phyloP scores from a whole-genome alignment of 2,329 filamentous ascomycete genomes.

The Lasiodiplodia gonubiensis region DNA sequence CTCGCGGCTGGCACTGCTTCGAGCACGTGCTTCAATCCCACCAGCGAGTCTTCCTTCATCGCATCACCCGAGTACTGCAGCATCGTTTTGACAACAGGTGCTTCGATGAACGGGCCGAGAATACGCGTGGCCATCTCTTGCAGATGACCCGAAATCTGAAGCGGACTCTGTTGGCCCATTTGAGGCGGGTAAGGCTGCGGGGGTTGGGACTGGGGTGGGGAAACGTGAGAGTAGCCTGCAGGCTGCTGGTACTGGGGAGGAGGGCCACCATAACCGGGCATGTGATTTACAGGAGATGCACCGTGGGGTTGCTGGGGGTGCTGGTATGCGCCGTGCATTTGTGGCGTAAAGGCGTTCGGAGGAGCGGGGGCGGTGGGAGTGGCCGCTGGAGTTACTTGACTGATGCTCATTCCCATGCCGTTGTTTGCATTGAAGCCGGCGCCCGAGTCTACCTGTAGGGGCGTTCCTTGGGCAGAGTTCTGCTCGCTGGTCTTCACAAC shows the following conservation, averaged over 20 bases:
- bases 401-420: slow-evolving; percentile 22
- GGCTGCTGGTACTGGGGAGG: slow-evolving; percentile 40
- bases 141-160: slow-evolving; percentile 29
- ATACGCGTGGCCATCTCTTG: slow-evolving; percentile 47
- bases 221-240: slow-evolving; percentile 38
- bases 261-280: slow-evolving; percentile 16
- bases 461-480: slow-evolving; percentile 39
- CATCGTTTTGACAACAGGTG: slow-evolving; percentile 50
- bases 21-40: slow-evolving; percentile 72
- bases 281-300: slow-evolving; percentile 28
- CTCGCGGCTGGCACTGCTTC: slow-evolving; percentile 68
- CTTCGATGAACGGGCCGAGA: slow-evolving; percentile 50
- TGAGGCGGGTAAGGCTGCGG: slow-evolving; percentile 32
- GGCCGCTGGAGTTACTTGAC: slow-evolving; percentile 5
- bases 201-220: slow-evolving; percentile 43
- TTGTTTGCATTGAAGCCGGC: slow-evolving; percentile 32
- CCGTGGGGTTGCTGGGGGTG: slow-evolving; percentile 28
- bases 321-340: slow-evolving; percentile 8
- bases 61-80: slow-evolving; percentile 41
- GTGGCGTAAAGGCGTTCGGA: slow-evolving; percentile 2
- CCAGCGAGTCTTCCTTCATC: slow-evolving; percentile 65
- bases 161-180: slow-evolving; percentile 14
- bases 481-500: slow-evolving; percentile 65
- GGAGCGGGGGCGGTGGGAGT: slow-evolving; percentile 30
- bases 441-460: slow-evolving; percentile 38